phyloP scores from a whole-genome alignment of 1,284 basidiomycete species.

The Rhodotorula sp. region DNA sequence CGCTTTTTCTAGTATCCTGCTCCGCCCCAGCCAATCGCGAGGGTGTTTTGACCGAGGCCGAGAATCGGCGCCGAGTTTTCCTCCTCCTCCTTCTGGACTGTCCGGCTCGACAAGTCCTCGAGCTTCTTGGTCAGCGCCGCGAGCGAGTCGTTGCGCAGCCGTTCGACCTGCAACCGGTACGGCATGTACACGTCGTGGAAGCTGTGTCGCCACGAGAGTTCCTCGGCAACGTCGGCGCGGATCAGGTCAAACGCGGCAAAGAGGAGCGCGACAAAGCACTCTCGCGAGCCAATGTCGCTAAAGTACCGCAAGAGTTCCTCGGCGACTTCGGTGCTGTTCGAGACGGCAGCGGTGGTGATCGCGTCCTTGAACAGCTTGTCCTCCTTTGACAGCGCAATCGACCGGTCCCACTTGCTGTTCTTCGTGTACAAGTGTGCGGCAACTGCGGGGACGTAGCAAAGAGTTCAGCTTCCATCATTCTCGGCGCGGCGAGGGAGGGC shows the following conservation, averaged over 20 bases:
- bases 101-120: conserved; percentile 73
- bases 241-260: conserved; percentile 73
- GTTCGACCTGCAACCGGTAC: conserved; percentile 50
- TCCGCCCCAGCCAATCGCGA: conserved; percentile 8
- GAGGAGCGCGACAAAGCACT: conserved; percentile 80
- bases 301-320: conserved; percentile 83
- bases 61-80: conserved; percentile 40
- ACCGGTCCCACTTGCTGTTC: conserved; percentile 83
- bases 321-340: conserved; percentile 73
- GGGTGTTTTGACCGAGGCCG: conserved; percentile 4
- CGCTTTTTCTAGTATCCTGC: neutral
- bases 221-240: conserved; percentile 85
- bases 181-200: conserved; percentile 88
- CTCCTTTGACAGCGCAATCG: conserved; percentile 86
- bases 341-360: conserved; percentile 87
- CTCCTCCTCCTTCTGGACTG: conserved; percentile 78
- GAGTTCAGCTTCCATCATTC: conserved; percentile 29
- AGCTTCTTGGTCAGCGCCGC: conserved; percentile 76
- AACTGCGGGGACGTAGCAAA: conserved; percentile 47
- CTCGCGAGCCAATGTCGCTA: conserved; percentile 90
- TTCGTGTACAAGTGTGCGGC: conserved; percentile 98
- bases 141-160: conserved; percentile 54
- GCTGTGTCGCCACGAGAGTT: conserved; percentile 91
- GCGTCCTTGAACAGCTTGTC: conserved; percentile 97
- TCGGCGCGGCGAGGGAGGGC: too few species aligned